Base-by-base conservation (phyloP, 805 yeast species). In the Cyberlindnera galapagoensis region DNA sequence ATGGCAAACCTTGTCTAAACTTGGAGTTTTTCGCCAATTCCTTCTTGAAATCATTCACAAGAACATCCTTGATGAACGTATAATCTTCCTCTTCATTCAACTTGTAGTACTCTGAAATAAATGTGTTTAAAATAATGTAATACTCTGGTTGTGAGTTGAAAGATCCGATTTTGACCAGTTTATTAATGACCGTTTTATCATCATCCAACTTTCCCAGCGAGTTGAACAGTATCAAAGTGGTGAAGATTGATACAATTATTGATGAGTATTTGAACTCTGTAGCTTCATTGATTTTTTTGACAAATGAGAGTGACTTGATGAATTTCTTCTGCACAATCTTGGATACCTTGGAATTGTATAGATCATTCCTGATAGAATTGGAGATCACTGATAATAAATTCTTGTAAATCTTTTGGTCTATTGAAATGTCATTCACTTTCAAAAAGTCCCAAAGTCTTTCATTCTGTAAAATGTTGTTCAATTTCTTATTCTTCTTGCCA, bases 101-200 rank as follows among this genome's bases (percentile, higher is more conserved):
- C 0, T 42, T 22, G 3, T 34, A 19, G 2, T 52, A 44, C 6
- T 33, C 30, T 18, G 39, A 25, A 14, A 53, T 42, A 18, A 57
- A 47, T 5, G 33, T 23, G 9, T 38, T 36, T 16, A 61, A 34
- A 9, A 49, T 29, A 6, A 38, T 35, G 42, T 72, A 81, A 46
- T 74, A 79, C 0, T 57, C 41, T 0, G 76, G 68, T 18, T 62
- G 58, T 31, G 82, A 74, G 30, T 63, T 64, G 28, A 77, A 61
- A 2, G 74, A 71, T 0, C 86, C 81, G 10, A 74, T 39, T 9
- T 57, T 57, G 14, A n/a, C n/a, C n/a, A n/a, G n/a, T n/a, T n/a
- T n/a, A n/a, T n/a, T n/a, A n/a, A n/a, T n/a, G n/a, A n/a, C n/a
- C n/a, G n/a, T n/a, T n/a, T n/a, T n/a, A n/a, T n/a, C n/a, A n/a